A percentile compares a stretch with the other conserved stretches of the same genome.
Evolutionary conservation across 805 yeast genomes (phyloP).

Genomic region (Starmerella sirachaensis): DNA sequence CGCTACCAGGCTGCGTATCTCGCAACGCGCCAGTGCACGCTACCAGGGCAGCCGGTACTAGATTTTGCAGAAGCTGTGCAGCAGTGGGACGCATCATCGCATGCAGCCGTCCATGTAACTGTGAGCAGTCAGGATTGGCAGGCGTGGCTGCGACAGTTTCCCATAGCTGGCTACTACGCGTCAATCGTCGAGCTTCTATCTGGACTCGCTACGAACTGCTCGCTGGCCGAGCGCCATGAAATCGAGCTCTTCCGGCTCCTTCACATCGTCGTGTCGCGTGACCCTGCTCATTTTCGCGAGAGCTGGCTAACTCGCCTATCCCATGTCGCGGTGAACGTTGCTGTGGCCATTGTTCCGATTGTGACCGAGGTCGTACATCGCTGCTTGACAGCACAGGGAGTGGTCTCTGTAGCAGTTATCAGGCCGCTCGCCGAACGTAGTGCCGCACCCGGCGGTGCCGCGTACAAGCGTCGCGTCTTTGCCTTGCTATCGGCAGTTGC

Average conservation of each 20-base stretch:
- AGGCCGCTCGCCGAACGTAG: constrained; percentile 3
- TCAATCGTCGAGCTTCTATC: constrained; percentile 4
- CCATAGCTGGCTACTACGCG: constrained; percentile 2
- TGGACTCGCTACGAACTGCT: constrained; percentile 4
- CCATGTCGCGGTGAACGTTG: constrained; percentile 8
- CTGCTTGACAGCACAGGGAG: background rate
- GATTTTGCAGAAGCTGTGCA: constrained; percentile 5
- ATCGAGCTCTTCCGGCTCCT: constrained; percentile 10
- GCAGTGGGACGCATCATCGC: background rate
- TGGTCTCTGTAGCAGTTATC: background rate
- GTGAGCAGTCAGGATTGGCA: constrained; percentile 2
- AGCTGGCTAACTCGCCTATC: constrained; percentile 10
- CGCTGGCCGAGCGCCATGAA: constrained; percentile 7
- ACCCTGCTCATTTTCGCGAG: constrained; percentile 1
- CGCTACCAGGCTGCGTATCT: constrained; percentile 8
- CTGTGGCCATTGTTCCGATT: constrained; percentile 13
- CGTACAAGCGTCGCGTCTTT: constrained; percentile 6
- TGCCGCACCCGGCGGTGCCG: constrained; percentile 11
- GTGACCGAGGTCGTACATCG: background rate
- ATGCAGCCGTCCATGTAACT: background rate
- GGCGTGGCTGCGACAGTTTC: constrained; percentile 4
- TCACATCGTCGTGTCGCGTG: constrained; percentile 2
- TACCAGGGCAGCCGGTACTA: constrained; percentile 8
- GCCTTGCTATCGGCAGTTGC: background rate
- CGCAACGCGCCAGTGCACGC: constrained; percentile 10